These are phyloP conservation scores for Penicillium pancosmium DNA, from an alignment of 495 filamentous ascomycete species.

Conservation along the genomic window DNA sequence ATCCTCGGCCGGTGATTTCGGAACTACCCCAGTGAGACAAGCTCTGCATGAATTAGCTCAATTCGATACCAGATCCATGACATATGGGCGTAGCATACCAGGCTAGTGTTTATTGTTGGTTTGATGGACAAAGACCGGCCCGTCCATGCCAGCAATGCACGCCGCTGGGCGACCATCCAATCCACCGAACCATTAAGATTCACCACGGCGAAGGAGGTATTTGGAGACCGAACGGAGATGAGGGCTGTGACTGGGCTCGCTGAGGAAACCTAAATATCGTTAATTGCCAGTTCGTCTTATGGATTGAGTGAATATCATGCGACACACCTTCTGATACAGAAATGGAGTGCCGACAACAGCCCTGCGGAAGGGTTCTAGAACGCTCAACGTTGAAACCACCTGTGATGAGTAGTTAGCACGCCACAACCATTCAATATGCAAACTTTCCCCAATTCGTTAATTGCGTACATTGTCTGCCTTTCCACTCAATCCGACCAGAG, in stretches of 20 bases:
- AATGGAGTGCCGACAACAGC: constrained; percentile 84
- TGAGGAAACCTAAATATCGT: constrained; percentile 63
- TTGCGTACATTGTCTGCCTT: constrained; percentile 80
- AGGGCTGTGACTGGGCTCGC: constrained; percentile 83
- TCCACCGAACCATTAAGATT: constrained; percentile 93
- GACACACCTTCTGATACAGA: constrained; percentile 75
- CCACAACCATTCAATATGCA: background rate
- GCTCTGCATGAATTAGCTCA: constrained; percentile 58
- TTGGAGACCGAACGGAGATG: constrained; percentile 80
- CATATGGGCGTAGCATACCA: constrained; percentile 50
- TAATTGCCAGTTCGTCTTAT: background rate
- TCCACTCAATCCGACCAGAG: constrained; percentile 85
- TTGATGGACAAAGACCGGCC: constrained; percentile 77
- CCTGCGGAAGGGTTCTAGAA: constrained; percentile 80
- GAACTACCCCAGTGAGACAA: constrained; percentile 91
- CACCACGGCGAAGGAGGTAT: constrained; percentile 81
- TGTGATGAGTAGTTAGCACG: constrained; percentile 29
- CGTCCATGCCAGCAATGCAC: constrained; percentile 93
- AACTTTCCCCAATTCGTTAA: background rate
- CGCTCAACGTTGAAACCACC: constrained; percentile 82
- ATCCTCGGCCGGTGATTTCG: constrained; percentile 79
- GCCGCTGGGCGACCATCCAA: constrained; percentile 88
- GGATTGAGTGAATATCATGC: background rate
- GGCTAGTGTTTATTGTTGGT: constrained; percentile 70
- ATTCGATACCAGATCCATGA: background rate